Conservation (phyloP, 257 asterid genomes). For the Nicotiana tabacum region DNA sequence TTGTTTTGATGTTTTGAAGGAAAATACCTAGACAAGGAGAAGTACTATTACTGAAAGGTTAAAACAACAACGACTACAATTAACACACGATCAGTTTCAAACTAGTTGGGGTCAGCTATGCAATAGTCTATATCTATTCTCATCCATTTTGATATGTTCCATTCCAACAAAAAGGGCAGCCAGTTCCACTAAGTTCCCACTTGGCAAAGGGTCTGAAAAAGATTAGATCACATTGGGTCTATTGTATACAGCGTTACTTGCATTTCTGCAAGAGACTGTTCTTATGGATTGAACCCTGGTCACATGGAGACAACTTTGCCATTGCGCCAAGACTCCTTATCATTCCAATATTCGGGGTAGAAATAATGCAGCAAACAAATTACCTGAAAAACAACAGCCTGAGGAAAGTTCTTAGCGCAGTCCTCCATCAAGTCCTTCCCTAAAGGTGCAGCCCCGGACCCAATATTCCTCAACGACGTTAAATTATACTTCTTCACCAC, state of each 20-base stretch:
- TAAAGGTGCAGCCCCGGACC: slow-evolving; percentile 92
- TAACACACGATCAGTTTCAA: not conserved
- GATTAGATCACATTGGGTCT: not conserved
- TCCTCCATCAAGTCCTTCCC: slow-evolving; percentile 89
- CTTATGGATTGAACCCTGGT: not conserved
- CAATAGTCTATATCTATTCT: not conserved
- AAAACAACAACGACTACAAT: not conserved
- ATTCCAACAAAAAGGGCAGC: not conserved
- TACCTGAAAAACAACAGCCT: slow-evolving; percentile 69
- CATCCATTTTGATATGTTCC: not conserved
- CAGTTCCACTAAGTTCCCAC: not conserved
- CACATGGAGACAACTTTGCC: not conserved
- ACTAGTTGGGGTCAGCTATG: not conserved
- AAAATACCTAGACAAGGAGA: not conserved
- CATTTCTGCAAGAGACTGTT: not conserved
- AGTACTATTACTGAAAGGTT: not conserved
- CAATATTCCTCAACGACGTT: slow-evolving; percentile 64
- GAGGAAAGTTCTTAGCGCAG: slow-evolving; percentile 82
- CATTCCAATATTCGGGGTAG: not conserved
- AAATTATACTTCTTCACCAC: slow-evolving; percentile 53
- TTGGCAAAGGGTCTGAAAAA: not conserved
- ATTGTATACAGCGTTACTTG: not conserved
- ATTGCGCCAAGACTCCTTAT: not conserved
- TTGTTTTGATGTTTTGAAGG: not conserved
- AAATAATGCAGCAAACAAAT: not conserved